These are phyloP conservation scores for Chlorociboria aeruginascens DNA, from an alignment of 495 filamentous ascomycete species.

Conservation along the genomic window DNA sequence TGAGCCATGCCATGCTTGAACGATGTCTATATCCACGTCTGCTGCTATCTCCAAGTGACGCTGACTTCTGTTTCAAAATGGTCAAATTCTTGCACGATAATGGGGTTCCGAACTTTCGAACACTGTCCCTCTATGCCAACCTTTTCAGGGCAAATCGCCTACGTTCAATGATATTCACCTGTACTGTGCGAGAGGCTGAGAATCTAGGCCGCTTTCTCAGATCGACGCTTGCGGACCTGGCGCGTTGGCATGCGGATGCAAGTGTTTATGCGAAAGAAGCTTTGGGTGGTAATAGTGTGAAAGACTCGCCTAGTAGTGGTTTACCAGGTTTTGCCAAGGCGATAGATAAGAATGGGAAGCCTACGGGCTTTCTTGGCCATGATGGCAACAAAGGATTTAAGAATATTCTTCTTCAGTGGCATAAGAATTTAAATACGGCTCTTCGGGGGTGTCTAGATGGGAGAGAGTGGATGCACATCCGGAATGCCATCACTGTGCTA, in stretches of 20 bases:
- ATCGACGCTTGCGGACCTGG: slow-evolving; percentile 62
- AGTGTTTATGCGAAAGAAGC: slow-evolving; percentile 70
- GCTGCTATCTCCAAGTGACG: slow-evolving; percentile 71
- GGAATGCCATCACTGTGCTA: slow-evolving; percentile 86
- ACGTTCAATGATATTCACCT: slow-evolving; percentile 70
- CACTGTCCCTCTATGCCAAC: slow-evolving; percentile 69
- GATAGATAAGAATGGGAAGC: slow-evolving; percentile 51
- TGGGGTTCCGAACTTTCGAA: slow-evolving; percentile 76
- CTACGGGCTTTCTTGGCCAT: slow-evolving; percentile 58
- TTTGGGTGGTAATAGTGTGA: slow-evolving; percentile 21
- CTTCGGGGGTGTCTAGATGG: slow-evolving; percentile 66
- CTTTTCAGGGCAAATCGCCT: slow-evolving; percentile 74
- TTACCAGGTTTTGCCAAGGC: slow-evolving; percentile 46
- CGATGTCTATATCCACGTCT: slow-evolving; percentile 84
- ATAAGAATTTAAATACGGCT: slow-evolving; percentile 60
- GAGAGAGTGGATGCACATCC: slow-evolving; percentile 94
- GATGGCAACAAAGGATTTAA: slow-evolving; percentile 58
- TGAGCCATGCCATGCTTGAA: slow-evolving; percentile 69
- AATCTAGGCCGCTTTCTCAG: slow-evolving; percentile 82
- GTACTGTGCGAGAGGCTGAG: slow-evolving; percentile 80
- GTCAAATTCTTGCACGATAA: slow-evolving; percentile 73
- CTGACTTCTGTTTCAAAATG: slow-evolving; percentile 76
- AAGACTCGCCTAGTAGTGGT: slow-evolving; percentile 8
- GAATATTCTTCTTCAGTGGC: slow-evolving; percentile 79
- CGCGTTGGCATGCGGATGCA: slow-evolving; percentile 72